These are phyloP conservation scores for Suillus variegatus DNA, from an alignment of 768 basidiomycete species.

Conservation along the genomic window DNA sequence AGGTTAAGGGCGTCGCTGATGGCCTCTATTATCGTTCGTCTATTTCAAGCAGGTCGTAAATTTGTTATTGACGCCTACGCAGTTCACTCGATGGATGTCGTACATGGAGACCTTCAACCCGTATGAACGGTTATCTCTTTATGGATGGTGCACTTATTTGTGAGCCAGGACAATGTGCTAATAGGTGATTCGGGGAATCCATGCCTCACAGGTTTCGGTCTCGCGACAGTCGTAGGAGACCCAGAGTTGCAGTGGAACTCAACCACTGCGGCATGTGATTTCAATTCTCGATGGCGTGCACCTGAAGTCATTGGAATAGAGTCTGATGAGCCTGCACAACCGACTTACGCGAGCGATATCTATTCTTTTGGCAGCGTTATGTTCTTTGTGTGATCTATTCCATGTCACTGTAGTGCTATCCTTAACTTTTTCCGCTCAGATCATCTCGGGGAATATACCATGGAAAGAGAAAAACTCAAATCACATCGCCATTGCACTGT, in stretches of 20 bases:
- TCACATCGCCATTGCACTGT: not conserved
- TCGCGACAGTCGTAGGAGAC: slow-evolving; percentile 40
- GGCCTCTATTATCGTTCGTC: slow-evolving; percentile 17
- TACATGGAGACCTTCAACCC: slow-evolving; percentile 21
- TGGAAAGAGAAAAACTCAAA: not conserved
- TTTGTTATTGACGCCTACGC: not conserved
- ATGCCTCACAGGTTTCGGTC: slow-evolving; percentile 45
- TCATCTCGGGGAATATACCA: not conserved
- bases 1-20: slow-evolving; percentile 16
- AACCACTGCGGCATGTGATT: not conserved
- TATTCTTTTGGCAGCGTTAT: slow-evolving; percentile 36
- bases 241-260: not conserved
- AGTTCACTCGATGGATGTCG: slow-evolving; percentile 18
- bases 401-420: too few relatives aligned
- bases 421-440: not conserved
- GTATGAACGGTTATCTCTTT: slow-evolving; percentile 5
- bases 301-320: slow-evolving; percentile 25
- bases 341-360: slow-evolving; percentile 35
- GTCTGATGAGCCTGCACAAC: slow-evolving; percentile 23
- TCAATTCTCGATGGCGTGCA: slow-evolving; percentile 40
- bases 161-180: slow-evolving; percentile 19
- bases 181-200: slow-evolving; percentile 28
- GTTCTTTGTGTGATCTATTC: not conserved
- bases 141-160: not conserved
- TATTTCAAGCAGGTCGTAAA: not conserved